phyloP scores from a whole-genome alignment of 768 basidiomycete genomes.

The Fistulinella prunicolor region DNA sequence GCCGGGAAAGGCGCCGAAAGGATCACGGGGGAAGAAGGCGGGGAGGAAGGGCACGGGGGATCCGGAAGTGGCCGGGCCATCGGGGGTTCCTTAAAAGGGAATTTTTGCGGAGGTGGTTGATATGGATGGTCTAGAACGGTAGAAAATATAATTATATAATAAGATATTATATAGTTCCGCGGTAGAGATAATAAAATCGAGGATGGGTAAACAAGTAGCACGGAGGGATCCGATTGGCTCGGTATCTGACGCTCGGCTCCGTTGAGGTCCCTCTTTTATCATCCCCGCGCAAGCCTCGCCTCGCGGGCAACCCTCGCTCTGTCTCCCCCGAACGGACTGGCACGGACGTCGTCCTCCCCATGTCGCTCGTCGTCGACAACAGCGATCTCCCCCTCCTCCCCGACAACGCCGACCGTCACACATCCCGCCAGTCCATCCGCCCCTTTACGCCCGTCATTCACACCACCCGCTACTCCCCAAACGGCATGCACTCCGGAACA shows the following conservation, averaged over 20 bases:
- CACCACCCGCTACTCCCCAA: conserved; percentile 23
- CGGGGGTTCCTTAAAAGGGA: conserved; percentile 23
- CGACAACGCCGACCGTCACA: conserved; percentile 39
- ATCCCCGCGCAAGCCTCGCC: conserved; percentile 66
- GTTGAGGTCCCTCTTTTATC: conserved; percentile 45
- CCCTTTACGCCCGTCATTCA: conserved; percentile 27
- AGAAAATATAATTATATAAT: conserved; percentile 22
- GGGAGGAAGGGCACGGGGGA: conserved; percentile 25
- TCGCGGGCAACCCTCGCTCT: conserved; percentile 52
- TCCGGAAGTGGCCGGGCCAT: conserved; percentile 28
- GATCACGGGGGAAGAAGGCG: conserved; percentile 45
- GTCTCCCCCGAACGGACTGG: conserved; percentile 47
- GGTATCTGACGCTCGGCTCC: conserved; percentile 51
- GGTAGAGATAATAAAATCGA: conserved; percentile 15
- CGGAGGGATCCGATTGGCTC: conserved; percentile 58
- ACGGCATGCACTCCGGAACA: conserved; percentile 30
- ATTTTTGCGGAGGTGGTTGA: conserved; percentile 13
- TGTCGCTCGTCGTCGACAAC: conserved; percentile 58
- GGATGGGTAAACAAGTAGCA: background rate
- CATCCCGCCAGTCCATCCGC: conserved; percentile 23
- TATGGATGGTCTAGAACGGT: conserved; percentile 13
- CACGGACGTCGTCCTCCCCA: conserved; percentile 36
- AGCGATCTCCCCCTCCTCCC: conserved; percentile 48
- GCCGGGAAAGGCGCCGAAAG: conserved; percentile 71
- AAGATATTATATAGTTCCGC: conserved; percentile 29